Evolutionary conservation across 1,284 basidiomycete genomes (phyloP), one percentile per base, ranked within the genome.

Genomic region (Cryptococcus wingfieldii): DNA sequence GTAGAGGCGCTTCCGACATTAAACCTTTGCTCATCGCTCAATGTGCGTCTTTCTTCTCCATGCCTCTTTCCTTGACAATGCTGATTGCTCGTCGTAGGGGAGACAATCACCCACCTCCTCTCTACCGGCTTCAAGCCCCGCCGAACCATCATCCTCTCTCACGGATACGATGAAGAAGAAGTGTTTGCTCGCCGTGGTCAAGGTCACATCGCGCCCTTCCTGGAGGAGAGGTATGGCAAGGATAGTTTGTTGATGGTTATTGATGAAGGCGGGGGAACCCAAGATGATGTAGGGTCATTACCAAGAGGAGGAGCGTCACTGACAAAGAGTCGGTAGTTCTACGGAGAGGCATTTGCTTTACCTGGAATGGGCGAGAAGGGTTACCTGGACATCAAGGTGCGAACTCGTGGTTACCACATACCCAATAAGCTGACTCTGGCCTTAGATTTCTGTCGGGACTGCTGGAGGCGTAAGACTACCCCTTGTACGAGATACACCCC

Each of bases 21-120:
- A 78, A 78, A 63, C 70, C 67, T 1, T 56, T 75, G n/a, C 64
- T 77, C 12, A 72, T 75, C 46, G 76, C 74, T 12, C 78, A 79
- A 56, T 79, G 76, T 69, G 66, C 69, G 68, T 75, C 34, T 19
- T 4, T 27, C 34, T 28, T 12, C 34, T n/a, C n/a, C n/a, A 1
- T 49, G 28, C 2, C n/a, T 12, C n/a, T 19, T 19, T 19, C 19
- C 19, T 19, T 1, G 19, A 19, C 19, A 19, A 19, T 19, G 19
- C 19, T 19, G 19, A 19, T 19, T 19, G 19, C 19, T 19, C 19
- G 1, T 2, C 19, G 19, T 19, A 19, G 74, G 66, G 74, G 71
- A 76, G 53, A 71, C 76, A 0, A 67, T 79, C 23, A 69, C 71
- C 3, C 55, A 72, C 25, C 65, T 79, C 0, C 63, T 78, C 19